phyloP scores from a whole-genome alignment of 768 basidiomycete genomes.

The Amanita phalloides region DNA sequence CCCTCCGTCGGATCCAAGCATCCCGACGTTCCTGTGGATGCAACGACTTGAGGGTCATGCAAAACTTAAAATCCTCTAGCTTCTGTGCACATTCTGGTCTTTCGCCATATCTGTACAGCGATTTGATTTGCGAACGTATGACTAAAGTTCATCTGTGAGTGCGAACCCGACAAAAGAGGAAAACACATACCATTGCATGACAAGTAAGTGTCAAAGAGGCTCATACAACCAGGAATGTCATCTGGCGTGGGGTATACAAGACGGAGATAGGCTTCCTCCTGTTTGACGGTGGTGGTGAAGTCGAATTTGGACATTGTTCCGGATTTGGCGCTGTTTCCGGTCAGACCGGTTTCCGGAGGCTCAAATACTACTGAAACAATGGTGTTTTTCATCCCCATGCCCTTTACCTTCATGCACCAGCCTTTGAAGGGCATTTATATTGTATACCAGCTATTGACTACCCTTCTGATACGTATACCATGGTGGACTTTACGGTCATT shows the following conservation, averaged over 20 bases:
- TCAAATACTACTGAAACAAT: neutral
- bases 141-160: constrained; percentile 27
- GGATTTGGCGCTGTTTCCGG: neutral
- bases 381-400: constrained; percentile 13
- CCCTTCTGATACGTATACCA: constrained; percentile 33
- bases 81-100: constrained; percentile 65
- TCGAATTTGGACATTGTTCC: constrained; percentile 1
- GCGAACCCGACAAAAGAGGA: neutral
- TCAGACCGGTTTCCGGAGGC: neutral
- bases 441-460: constrained; percentile 27
- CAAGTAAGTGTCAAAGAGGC: constrained; percentile 61
- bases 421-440: constrained; percentile 41
- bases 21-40: constrained; percentile 69
- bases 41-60: constrained; percentile 72
- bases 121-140: constrained; percentile 69
- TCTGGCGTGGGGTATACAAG: constrained; percentile 38
- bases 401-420: constrained; percentile 26
- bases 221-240: constrained; percentile 78
- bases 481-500: constrained; percentile 33
- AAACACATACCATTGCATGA: constrained; percentile 47
- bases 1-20: constrained; percentile 76
- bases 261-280: constrained; percentile 56
- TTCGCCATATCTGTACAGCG: constrained; percentile 79
- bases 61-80: constrained; percentile 91
- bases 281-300: constrained; percentile 44